Evolutionary conservation across 805 yeast genomes (phyloP).

Genomic region (Candida golubevii): DNA sequence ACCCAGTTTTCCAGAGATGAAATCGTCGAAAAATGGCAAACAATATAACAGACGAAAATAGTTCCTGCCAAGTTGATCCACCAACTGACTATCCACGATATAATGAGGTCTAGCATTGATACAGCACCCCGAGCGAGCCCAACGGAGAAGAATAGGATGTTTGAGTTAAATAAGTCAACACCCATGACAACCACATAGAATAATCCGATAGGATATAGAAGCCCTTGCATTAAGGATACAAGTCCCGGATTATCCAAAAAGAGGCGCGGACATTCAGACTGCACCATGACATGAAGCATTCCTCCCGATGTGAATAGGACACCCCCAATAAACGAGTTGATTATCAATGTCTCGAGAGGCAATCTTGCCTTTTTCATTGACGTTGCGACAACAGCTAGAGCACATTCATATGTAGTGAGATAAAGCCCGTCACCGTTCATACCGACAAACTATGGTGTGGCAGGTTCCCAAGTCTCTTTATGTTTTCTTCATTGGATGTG

Average conservation of each 20-base stretch:
- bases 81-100: slow-evolving; percentile 67
- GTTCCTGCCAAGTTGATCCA: slow-evolving; percentile 61
- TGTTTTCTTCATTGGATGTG: no score
- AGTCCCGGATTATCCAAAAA: slow-evolving; percentile 46
- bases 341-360: slow-evolving; percentile 50
- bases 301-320: slow-evolving; percentile 68
- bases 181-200: slow-evolving; percentile 75
- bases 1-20: slow-evolving; percentile 39
- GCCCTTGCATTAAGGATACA: slow-evolving; percentile 53
- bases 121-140: slow-evolving; percentile 70
- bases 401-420: slow-evolving; percentile 75
- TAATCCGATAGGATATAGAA: slow-evolving; percentile 64
- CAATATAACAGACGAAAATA: slow-evolving; percentile 61
- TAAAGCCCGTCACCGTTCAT: slow-evolving; percentile 36
- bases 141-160: slow-evolving; percentile 65
- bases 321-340: slow-evolving; percentile 70
- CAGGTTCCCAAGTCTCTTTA: no score
- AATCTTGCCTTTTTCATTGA: slow-evolving; percentile 78
- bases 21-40: slow-evolving; percentile 54
- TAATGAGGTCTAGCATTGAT: slow-evolving; percentile 53
- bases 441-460: background rate
- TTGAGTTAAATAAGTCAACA: slow-evolving; percentile 71
- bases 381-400: slow-evolving; percentile 79
- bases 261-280: slow-evolving; percentile 46
- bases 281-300: slow-evolving; percentile 57